phyloP scores from a whole-genome alignment of 2,329 filamentous ascomycete genomes.

The Colletotrichum scovillei region DNA sequence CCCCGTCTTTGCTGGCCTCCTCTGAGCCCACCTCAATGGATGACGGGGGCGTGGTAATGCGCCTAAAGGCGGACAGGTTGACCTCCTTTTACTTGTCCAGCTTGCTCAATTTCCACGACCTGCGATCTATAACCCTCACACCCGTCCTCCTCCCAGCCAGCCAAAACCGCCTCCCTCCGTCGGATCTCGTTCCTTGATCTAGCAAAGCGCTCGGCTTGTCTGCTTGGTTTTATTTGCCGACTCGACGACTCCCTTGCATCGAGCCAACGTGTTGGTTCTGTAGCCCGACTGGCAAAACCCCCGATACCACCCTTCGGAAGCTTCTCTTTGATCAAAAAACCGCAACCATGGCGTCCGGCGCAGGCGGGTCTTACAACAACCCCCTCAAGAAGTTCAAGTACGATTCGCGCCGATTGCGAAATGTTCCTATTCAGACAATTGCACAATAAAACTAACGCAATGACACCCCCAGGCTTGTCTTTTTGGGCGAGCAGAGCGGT shows the following conservation, averaged over 20 bases:
- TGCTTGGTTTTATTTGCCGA: not conserved
- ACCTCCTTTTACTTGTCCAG: constrained; percentile 30
- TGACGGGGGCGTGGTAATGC: constrained; percentile 25
- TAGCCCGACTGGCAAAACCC: constrained; percentile 28
- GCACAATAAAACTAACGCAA: constrained; percentile 38
- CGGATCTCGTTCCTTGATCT: constrained; percentile 7
- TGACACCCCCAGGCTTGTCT: constrained; percentile 79
- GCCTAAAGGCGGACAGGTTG: constrained; percentile 19
- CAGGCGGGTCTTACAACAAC: constrained; percentile 93
- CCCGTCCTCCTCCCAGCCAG: constrained; percentile 6
- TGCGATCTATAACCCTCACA: constrained; percentile 8
- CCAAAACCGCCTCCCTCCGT: too few species aligned
- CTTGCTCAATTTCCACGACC: constrained; percentile 23
- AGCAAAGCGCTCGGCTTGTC: not conserved
- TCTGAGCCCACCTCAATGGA: constrained; percentile 10
- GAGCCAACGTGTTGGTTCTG: constrained; percentile 12
- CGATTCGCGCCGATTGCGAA: constrained; percentile 31
- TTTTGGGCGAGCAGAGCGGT: constrained; percentile 98
- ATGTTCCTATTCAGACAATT: not conserved
- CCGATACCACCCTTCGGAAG: constrained; percentile 15
- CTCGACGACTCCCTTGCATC: constrained; percentile 20
- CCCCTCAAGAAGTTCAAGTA: constrained; percentile 99
- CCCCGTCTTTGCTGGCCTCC: constrained; percentile 9
- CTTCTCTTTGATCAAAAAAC: constrained; percentile 21
- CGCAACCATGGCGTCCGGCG: constrained; percentile 74